Evolutionary conservation across 176 grass and related monocot genomes (phyloP).

Genomic region (Canna indica): DNA sequence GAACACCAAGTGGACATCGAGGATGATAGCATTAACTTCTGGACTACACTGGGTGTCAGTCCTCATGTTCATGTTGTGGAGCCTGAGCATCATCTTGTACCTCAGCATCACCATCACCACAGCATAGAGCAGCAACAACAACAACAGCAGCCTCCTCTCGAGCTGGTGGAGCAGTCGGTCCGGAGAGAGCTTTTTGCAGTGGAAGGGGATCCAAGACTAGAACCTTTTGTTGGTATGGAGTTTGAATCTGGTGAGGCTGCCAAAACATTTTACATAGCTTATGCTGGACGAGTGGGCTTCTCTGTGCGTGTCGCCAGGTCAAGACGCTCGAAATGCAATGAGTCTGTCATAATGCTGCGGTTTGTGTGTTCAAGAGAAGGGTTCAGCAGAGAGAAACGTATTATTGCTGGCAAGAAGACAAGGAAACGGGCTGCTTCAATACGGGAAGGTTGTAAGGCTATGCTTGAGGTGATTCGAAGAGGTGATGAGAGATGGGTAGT

Average conservation of each 20-base stretch:
- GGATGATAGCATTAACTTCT: slow-evolving; percentile 97
- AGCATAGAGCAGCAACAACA: slow-evolving; percentile 31
- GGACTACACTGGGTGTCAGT: slow-evolving; percentile 73
- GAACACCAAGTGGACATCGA: slow-evolving; percentile 70
- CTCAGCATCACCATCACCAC: slow-evolving; percentile 31
- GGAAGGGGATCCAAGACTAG: slow-evolving; percentile 41
- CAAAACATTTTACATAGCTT: slow-evolving; percentile 94
- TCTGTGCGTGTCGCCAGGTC: slow-evolving; percentile 70
- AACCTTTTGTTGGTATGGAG: slow-evolving; percentile 84
- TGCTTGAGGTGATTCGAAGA: slow-evolving; percentile 86
- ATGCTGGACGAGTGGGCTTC: slow-evolving; percentile 71
- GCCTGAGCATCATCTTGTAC: slow-evolving; percentile 6
- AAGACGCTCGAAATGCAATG: slow-evolving; percentile 66
- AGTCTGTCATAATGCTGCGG: slow-evolving; percentile 86
- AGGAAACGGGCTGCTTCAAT: slow-evolving; percentile 78
- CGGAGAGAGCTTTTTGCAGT: slow-evolving; percentile 58
- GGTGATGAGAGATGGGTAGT: slow-evolving; percentile 72
- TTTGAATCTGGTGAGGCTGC: slow-evolving; percentile 85
- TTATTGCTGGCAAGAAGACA: slow-evolving; percentile 55
- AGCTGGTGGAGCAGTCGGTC: slow-evolving; percentile 27
- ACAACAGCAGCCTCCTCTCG: background rate
- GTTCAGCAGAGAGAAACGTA: slow-evolving; percentile 60
- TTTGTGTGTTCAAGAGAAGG: slow-evolving; percentile 89
- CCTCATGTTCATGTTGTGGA: slow-evolving; percentile 60
- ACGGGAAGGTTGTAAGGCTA: slow-evolving; percentile 85